Evolutionary conservation across 2,329 filamentous ascomycete species (phyloP).

Genomic region (Nothophoma quercina): DNA sequence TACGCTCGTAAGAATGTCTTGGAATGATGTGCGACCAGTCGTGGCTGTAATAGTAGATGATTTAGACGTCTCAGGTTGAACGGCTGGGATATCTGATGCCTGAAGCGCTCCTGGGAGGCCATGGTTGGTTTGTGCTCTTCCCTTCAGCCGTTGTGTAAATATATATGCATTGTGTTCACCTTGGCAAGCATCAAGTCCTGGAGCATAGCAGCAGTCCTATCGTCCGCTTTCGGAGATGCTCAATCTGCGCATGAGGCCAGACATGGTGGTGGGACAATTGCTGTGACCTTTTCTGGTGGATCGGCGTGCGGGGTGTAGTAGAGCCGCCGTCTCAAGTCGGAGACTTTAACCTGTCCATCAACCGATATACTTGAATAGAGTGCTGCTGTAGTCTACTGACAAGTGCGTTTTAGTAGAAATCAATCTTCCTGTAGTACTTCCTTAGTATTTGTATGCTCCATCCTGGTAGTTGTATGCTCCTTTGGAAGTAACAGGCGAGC

Average conservation of each 20-base stretch:
- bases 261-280: neutral
- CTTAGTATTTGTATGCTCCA: no score
- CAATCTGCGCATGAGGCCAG: neutral
- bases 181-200: neutral
- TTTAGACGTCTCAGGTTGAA: neutral
- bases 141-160: conserved; percentile 2
- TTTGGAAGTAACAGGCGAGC: no score
- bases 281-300: neutral
- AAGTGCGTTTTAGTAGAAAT: no score
- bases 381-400: neutral
- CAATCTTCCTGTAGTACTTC: no score
- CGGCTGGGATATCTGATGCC: neutral
- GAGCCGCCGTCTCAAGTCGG: conserved; percentile 27
- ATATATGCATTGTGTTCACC: neutral
- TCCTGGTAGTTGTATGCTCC: no score
- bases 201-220: neutral
- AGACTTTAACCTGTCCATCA: conserved; percentile 43
- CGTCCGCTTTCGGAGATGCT: neutral
- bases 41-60: neutral
- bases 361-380: conserved; percentile 24
- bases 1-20: neutral
- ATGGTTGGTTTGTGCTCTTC: neutral
- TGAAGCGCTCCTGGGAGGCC: neutral
- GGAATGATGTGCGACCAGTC: neutral
- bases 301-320: conserved; percentile 39